Evolutionary conservation across 768 basidiomycete genomes (phyloP).

Genomic region (Trametes cingulata): DNA sequence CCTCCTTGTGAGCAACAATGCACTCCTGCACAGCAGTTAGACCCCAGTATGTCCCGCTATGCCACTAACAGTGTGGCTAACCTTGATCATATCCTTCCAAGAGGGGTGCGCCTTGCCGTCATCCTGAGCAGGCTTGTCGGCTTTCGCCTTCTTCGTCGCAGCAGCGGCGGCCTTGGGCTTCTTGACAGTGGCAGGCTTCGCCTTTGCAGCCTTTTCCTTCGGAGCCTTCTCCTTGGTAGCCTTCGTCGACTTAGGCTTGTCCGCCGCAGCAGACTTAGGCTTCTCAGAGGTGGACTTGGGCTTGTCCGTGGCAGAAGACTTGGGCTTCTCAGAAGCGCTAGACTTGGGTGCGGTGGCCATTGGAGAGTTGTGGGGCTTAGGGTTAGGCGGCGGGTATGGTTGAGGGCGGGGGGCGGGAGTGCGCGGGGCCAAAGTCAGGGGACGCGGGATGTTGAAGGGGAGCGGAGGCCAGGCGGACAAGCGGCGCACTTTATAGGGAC

Average conservation of each 20-base stretch:
- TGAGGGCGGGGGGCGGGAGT: neutral
- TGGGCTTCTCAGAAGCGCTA: slow-evolving; percentile 23
- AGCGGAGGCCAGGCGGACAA: slow-evolving; percentile 4
- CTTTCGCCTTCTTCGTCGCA: slow-evolving; percentile 12
- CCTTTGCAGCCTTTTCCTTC: slow-evolving; percentile 10
- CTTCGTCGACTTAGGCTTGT: slow-evolving; percentile 6
- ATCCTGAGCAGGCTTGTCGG: slow-evolving; percentile 18
- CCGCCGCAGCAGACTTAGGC: slow-evolving; percentile 12
- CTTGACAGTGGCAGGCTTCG: slow-evolving; percentile 15
- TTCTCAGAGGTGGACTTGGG: slow-evolving; percentile 16
- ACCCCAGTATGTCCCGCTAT: neutral
- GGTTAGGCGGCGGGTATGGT: neutral
- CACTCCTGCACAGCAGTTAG: slow-evolving; percentile 55
- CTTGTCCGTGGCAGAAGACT: slow-evolving; percentile 20
- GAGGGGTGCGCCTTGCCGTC: slow-evolving; percentile 34
- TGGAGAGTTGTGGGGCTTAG: neutral
- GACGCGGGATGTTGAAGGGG: slow-evolving; percentile 9
- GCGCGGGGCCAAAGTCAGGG: slow-evolving; percentile 8
- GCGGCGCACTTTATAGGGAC: slow-evolving; percentile 27
- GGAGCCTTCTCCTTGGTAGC: neutral
- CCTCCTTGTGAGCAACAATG: slow-evolving; percentile 63
- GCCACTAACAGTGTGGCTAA: neutral
- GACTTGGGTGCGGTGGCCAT: slow-evolving; percentile 23
- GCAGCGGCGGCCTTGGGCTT: slow-evolving; percentile 20
- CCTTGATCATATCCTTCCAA: slow-evolving; percentile 43